Conservation (phyloP, 1,139 yeast species). For the Pichia sp. region DNA sequence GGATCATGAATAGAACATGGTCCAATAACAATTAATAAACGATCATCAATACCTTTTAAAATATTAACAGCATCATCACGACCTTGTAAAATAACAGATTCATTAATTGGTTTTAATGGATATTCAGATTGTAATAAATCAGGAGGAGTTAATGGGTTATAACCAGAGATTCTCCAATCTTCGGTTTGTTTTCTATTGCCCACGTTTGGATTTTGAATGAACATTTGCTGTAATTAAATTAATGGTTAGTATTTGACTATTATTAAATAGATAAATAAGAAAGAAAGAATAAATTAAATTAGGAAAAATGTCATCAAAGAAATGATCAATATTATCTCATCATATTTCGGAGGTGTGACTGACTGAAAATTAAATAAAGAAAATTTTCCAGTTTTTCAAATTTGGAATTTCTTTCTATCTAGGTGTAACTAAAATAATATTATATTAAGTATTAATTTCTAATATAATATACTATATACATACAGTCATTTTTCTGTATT, state of each 20-base stretch:
- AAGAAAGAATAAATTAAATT: not conserved
- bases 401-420: no score
- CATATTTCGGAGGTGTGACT: no score
- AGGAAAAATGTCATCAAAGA: no score
- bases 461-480: no score
- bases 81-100: slow-evolving; percentile 61
- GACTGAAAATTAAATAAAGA: no score
- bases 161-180: slow-evolving; percentile 86
- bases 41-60: slow-evolving; percentile 70
- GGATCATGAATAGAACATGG: slow-evolving; percentile 98
- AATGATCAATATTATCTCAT: no score
- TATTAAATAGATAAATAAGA: not conserved
- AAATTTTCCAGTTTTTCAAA: no score
- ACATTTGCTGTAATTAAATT: slow-evolving; percentile 44
- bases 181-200: slow-evolving; percentile 81
- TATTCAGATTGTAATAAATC: slow-evolving; percentile 87
- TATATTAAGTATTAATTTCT: no score
- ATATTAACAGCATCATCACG: slow-evolving; percentile 70
- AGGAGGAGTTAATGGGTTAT: slow-evolving; percentile 93
- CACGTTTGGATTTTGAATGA: slow-evolving; percentile 71
- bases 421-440: no score
- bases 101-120: slow-evolving; percentile 60
- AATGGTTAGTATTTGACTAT: not conserved
- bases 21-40: slow-evolving; percentile 79
- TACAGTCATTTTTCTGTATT: no score